These are phyloP conservation scores for Kingdonia uniflora DNA, from an alignment of 164 flowering plant genomes.

Conservation along the genomic window DNA sequence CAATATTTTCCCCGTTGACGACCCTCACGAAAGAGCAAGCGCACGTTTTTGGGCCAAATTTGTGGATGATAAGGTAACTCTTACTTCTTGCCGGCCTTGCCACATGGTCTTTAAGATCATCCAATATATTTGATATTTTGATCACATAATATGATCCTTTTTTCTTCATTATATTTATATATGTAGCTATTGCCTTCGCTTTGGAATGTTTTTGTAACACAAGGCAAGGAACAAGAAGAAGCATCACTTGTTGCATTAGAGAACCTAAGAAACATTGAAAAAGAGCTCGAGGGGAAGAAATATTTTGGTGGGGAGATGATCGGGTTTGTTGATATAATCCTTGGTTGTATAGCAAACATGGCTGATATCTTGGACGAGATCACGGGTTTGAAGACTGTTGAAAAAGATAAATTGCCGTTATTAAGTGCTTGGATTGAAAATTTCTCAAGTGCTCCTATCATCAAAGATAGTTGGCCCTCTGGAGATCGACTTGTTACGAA, in stretches of 20 bases:
- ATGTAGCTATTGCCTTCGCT: too few species aligned
- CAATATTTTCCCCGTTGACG: constrained; percentile 17
- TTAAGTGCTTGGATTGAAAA: constrained; percentile 5
- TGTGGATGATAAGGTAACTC: constrained; percentile 18
- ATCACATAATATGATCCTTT: too few species aligned
- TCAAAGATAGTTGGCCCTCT: not conserved
- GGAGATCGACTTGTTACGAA: constrained; percentile 1
- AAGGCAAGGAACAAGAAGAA: constrained; percentile 19
- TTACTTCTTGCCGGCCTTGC: not conserved
- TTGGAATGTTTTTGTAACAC: constrained; percentile 9
- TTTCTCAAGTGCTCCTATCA: not conserved
- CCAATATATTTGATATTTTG: too few species aligned
- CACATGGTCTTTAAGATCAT: too few species aligned
- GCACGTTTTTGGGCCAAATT: constrained; percentile 27
- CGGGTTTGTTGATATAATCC: constrained; percentile 5
- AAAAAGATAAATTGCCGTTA: constrained; percentile 1
- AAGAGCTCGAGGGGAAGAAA: constrained; percentile 1
- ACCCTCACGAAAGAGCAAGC: constrained; percentile 17
- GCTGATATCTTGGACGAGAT: not conserved
- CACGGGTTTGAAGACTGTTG: not conserved
- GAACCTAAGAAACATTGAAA: constrained; percentile 10
- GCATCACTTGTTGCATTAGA: constrained; percentile 18
- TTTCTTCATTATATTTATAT: too few species aligned
- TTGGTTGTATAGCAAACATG: not conserved
- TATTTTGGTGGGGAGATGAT: constrained; percentile 5